Base-by-base conservation (phyloP, 805 yeast genomes). In the Starmerella geochares region DNA sequence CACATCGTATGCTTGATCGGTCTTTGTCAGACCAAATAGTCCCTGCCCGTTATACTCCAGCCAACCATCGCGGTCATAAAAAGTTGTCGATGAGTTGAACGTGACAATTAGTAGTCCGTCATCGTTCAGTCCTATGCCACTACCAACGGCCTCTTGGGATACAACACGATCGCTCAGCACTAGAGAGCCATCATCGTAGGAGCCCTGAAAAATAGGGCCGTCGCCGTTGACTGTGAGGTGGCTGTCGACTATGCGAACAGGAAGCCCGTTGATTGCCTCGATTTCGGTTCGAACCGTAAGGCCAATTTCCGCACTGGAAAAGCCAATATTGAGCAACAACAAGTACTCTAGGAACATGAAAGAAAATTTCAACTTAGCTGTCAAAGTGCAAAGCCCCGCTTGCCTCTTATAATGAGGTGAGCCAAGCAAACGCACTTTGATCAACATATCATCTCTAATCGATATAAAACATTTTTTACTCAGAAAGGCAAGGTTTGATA, bases 121-220 rank as follows among this genome's bases (percentile, higher is more conserved):
- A 17, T 14, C 39, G 17, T 31, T 43, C 7, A 54, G 33, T 17
- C 54, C 58, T 8, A 54, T 28, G 1, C 58, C 59, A 7, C 57
- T 51, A 1, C 59, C 59, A 1, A 46, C 37, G 8, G 53, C 52
- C 17, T 48, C 48, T 20, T 32, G 47, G 10, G 60, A 50, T 4
- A 54, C 52, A 11, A 56, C 43, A 16, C 48, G 54, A 14, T 50
- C 45, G 46, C 59, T 57, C 10, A 55, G 39, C 10, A 54, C 45
- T 13, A 57, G 32, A 2, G 49, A 20, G 10, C 53, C 58, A 11
- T 41, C 37, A 17, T 41, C 41, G 17, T 47, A 48, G 16, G 14
- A 21, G 13, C 49, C 57, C 41, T 57, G 59, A 20, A 55, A 46
- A 5, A 57, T 40, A 5, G 60, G 60, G 2, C 58, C 59, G 6